Evolutionary conservation across 2,329 filamentous ascomycete species (phyloP).

Genomic region (Colletotrichum gigasporum): DNA sequence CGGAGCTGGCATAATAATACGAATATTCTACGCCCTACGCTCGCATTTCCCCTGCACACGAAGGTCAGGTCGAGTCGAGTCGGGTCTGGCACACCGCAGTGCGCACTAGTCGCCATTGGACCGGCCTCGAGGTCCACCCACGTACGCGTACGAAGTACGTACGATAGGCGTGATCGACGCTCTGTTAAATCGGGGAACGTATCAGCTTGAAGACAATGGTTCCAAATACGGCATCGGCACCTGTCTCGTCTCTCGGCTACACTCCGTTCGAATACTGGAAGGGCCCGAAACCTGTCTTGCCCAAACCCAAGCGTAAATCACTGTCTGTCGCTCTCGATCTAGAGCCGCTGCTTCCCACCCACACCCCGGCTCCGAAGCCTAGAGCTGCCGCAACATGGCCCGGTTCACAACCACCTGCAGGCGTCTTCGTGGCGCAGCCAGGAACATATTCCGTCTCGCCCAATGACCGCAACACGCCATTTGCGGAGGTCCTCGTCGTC

Average conservation of each 20-base stretch:
- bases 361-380: conserved; percentile 10
- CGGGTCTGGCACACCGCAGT: not conserved
- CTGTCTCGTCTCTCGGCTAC: conserved; percentile 34
- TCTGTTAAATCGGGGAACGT: conserved; percentile 23
- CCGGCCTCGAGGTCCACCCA: conserved; percentile 13
- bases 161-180: conserved; percentile 25
- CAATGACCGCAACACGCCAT: conserved; percentile 14
- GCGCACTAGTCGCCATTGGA: conserved; percentile 12
- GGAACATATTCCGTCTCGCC: conserved; percentile 8
- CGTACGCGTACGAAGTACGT: conserved; percentile 25
- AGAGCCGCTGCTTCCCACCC: conserved; percentile 24
- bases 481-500: conserved; percentile 26
- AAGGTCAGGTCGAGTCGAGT: not conserved
- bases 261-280: conserved; percentile 39
- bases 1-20: conserved; percentile 10
- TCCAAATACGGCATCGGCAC: conserved; percentile 17
- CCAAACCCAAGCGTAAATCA: conserved; percentile 18
- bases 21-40: not conserved
- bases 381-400: conserved; percentile 27
- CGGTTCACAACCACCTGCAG: not conserved
- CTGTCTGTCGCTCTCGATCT: conserved; percentile 12
- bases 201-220: conserved; percentile 26
- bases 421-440: conserved; percentile 27
- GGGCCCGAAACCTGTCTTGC: conserved; percentile 34
- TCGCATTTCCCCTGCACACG: conserved; percentile 7